Conservation (phyloP, 2,329 filamentous ascomycete species). For the Coleophoma crateriformis region DNA sequence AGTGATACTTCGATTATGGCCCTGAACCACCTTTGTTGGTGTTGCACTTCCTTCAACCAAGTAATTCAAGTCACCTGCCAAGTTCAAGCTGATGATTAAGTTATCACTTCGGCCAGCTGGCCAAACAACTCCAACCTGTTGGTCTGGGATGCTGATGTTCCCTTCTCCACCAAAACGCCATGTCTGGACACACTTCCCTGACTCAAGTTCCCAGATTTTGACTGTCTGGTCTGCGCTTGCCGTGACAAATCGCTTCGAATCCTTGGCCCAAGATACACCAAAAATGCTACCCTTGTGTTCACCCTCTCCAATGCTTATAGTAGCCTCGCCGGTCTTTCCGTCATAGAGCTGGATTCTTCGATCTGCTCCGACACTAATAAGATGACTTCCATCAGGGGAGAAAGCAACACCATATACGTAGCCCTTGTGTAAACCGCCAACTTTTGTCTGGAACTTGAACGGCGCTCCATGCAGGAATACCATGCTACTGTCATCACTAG, state of each 20-base stretch:
- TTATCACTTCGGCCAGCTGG: conserved; percentile 77
- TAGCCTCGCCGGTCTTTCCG: conserved; percentile 87
- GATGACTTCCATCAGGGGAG: conserved; percentile 74
- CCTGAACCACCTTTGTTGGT: conserved; percentile 69
- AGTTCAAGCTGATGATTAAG: conserved; percentile 82
- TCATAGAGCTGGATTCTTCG: conserved; percentile 91
- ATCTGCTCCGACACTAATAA: conserved; percentile 92
- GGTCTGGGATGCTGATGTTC: conserved; percentile 66
- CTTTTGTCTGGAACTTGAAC: conserved; percentile 91
- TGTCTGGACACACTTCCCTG: conserved; percentile 68
- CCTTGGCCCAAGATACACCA: conserved; percentile 80
- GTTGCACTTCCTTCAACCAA: conserved; percentile 65
- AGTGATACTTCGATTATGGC: conserved; percentile 89
- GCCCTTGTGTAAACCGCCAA: conserved; percentile 73
- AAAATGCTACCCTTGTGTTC: conserved; percentile 92
- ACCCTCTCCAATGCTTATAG: conserved; percentile 71
- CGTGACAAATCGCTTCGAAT: conserved; percentile 82
- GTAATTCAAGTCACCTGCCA: conserved; percentile 88
- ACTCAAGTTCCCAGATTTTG: conserved; percentile 86
- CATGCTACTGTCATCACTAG: conserved; percentile 81
- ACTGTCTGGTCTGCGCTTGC: conserved; percentile 93
- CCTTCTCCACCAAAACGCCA: conserved; percentile 82
- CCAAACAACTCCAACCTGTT: conserved; percentile 94
- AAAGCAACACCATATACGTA: conserved; percentile 87
- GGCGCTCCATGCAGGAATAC: conserved; percentile 92